Evolutionary conservation across 371 early-diverging fungal genomes (phyloP), one percentile per base, ranked within the genome.

Genomic region (Mucor sp.): DNA sequence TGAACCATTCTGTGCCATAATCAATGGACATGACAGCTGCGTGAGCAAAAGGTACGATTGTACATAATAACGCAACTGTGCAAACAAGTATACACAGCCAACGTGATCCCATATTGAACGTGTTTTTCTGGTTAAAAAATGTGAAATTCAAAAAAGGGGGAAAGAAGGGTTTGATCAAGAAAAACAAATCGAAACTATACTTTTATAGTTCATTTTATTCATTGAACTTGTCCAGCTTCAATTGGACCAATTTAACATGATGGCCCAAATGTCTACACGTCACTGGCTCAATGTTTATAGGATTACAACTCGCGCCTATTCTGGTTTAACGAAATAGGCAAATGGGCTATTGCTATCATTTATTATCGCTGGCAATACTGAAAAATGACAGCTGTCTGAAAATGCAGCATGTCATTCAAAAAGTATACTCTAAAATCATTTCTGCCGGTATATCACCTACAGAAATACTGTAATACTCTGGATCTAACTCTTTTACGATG

Each of bases 1-100:
- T 97, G 79, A 96, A 93, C 96, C 97, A 97, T 64, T 97, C 96
- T 0, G 94, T 90, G 60, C 99, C 99, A 74, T 91, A 95, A 77
- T 99, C 99, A 74, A 99, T 94, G 15, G 96, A 95, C 76, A 98
- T 91, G 44, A 98, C 96, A 15, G 91, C 89, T 14, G 89, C 89
- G 11, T 75, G 63, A 30, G 68, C 70, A 21, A 60, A n/a, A 25
- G 70, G 68, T 56, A 67, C 6, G 4, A 65, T 37, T 5, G 41
- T 59, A 41, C 67, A 65, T 58, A 74, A 17, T 43, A 74, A 41
- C 37, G 60, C 67, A 9, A 65, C 65, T 70, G 67, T 67, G 67
- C 28, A 67, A 63, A 58, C 19, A 28, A 69, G 55, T 50, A 60
- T 33, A 64, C 68, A 74, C 44, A 70, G 63, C 74, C 70, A 74